phyloP scores from a whole-genome alignment of 371 early-diverging fungal species.

The Mucor sp. region DNA sequence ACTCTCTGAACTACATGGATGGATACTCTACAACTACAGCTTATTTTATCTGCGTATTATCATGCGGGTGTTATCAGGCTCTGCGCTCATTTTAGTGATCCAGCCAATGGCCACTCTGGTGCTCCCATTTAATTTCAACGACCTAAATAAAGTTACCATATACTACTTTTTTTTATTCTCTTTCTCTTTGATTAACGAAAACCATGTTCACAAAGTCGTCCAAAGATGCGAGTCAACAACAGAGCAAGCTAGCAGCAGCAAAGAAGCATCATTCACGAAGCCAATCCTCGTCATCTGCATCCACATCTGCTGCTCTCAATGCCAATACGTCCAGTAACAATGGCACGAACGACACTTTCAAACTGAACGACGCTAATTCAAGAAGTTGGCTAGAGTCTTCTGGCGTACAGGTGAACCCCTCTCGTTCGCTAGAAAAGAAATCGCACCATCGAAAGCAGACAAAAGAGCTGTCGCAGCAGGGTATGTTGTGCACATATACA shows the following conservation, averaged over 20 bases:
- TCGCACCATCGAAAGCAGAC: neutral
- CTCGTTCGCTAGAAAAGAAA: slow-evolving; percentile 23
- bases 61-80: too few species aligned
- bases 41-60: too few species aligned
- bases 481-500: neutral
- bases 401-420: slow-evolving; percentile 14
- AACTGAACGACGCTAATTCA: neutral
- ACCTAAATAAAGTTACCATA: neutral
- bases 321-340: neutral
- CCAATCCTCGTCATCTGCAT: neutral
- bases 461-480: slow-evolving; percentile 15
- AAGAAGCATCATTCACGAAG: neutral
- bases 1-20: too few species aligned
- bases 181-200: neutral
- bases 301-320: neutral
- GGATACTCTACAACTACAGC: too few species aligned
- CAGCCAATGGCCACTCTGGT: neutral
- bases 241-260: neutral
- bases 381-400: slow-evolving; percentile 26
- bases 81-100: too few species aligned
- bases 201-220: slow-evolving; percentile 9
- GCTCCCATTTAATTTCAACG: neutral
- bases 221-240: neutral
- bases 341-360: neutral
- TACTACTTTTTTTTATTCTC: neutral